phyloP scores from a whole-genome alignment of 352 stramenopile species.

The Pythium coloratum region DNA sequence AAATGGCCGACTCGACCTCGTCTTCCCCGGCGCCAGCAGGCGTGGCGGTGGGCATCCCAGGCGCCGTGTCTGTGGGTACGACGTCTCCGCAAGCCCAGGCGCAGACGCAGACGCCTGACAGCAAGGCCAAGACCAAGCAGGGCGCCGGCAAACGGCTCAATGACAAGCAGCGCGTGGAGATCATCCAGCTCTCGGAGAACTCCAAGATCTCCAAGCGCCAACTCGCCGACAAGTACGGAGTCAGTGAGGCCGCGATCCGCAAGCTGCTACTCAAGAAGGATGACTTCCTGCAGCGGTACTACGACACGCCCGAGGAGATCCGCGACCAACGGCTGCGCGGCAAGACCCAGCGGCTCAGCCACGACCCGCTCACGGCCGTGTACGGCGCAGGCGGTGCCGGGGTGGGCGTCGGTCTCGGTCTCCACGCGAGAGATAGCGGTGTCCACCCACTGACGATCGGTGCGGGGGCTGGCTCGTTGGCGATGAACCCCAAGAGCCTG shows the following conservation, averaged over 20 bases:
- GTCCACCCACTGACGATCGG: not conserved
- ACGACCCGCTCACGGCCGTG: conserved; percentile 26
- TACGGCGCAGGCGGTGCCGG: conserved; percentile 10
- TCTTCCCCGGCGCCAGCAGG: not conserved
- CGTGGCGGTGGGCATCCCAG: not conserved
- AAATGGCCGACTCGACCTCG: not conserved
- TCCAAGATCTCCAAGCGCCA: conserved; percentile 78
- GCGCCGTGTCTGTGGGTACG: not conserved
- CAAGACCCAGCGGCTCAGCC: conserved; percentile 43
- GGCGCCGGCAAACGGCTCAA: conserved; percentile 73
- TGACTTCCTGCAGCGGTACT: conserved; percentile 77
- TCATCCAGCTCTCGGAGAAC: conserved; percentile 82
- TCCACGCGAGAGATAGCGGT: not conserved
- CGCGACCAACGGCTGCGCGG: conserved; percentile 70
- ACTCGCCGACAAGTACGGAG: conserved; percentile 72
- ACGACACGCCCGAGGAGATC: conserved; percentile 75
- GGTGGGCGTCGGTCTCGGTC: not conserved
- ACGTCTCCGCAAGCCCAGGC: not conserved
- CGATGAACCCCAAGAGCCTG: conserved; percentile 36
- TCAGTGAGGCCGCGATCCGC: conserved; percentile 77
- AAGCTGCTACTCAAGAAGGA: conserved; percentile 84
- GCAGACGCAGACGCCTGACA: conserved; percentile 24
- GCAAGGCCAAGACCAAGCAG: conserved; percentile 56
- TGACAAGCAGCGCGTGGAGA: conserved; percentile 80
- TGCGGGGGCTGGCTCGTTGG: not conserved